These are phyloP conservation scores for Picea engelmannii DNA, from an alignment of 83 land plant genomes.

Conservation along the genomic window DNA sequence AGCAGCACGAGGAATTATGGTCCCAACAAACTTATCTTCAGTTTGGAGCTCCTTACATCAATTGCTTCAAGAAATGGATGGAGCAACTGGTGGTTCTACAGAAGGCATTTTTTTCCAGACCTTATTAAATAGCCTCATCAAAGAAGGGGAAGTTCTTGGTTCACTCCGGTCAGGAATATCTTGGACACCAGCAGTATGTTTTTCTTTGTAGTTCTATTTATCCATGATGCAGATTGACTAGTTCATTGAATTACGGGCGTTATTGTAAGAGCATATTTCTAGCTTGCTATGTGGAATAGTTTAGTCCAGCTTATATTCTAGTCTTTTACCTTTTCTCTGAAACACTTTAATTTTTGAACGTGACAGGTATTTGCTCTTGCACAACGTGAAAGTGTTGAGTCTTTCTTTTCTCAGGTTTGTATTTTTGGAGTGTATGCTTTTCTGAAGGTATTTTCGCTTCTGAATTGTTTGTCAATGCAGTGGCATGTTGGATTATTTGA, in stretches of 20 bases:
- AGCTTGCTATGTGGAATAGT: not conserved
- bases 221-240: not conserved
- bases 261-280: not conserved
- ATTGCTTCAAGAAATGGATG: slow-evolving; percentile 61
- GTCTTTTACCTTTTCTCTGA: not conserved
- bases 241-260: not conserved
- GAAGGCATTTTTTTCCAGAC: slow-evolving; percentile 79
- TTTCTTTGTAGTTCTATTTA: not conserved
- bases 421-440: not conserved
- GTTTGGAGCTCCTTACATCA: slow-evolving; percentile 85
- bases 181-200: slow-evolving; percentile 90
- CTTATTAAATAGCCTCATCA: slow-evolving; percentile 70
- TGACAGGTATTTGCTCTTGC: slow-evolving; percentile 93
- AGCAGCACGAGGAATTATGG: slow-evolving; percentile 78
- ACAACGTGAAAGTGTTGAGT: slow-evolving; percentile 90
- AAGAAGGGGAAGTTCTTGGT: slow-evolving; percentile 86
- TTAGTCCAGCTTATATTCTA: not conserved
- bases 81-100: slow-evolving; percentile 55
- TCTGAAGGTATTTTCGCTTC: not conserved
- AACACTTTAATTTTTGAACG: slow-evolving; percentile 13
- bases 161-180: slow-evolving; percentile 86
- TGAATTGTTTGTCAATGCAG: not conserved
- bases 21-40: slow-evolving; percentile 81
- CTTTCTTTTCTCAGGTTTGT: slow-evolving; percentile 94
- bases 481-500: not conserved